Percentiles rank a stretch among this genome's conserved stretches.
phyloP scores from a whole-genome alignment of 441 rosid species.

The Oxalis stricta region DNA sequence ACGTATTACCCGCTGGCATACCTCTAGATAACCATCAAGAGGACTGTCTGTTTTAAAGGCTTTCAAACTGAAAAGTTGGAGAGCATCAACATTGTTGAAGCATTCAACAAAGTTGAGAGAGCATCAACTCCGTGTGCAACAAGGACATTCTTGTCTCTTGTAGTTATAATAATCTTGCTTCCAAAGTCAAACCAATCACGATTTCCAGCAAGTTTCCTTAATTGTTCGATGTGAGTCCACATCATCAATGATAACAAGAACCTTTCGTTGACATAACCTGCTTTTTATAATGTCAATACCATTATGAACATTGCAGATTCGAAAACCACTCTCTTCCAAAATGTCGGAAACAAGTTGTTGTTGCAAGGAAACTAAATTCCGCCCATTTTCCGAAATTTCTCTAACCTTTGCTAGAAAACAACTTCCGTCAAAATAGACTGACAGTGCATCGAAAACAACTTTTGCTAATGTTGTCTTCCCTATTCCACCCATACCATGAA shows the following conservation, averaged over 20 bases:
- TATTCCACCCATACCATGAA: too few relatives aligned
- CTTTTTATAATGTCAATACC: not conserved
- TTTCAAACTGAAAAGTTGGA: not conserved
- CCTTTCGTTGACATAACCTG: not conserved
- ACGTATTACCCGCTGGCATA: not conserved
- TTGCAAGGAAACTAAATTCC: too few relatives aligned
- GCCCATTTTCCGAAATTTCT: too few relatives aligned
- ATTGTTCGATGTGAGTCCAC: conserved; percentile 1
- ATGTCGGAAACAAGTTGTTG: too few relatives aligned
- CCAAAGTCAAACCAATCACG: conserved; percentile 13
- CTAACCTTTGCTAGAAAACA: too few relatives aligned
- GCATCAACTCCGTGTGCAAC: not conserved
- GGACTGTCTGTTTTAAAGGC: not conserved
- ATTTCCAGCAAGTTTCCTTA: conserved; percentile 1
- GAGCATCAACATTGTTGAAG: not conserved
- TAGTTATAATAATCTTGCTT: conserved; percentile 13
- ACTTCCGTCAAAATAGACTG: too few relatives aligned
- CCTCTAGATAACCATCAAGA: not conserved
- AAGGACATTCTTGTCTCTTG: conserved; percentile 9
- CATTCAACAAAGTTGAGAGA: not conserved
- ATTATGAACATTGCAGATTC: too few relatives aligned
- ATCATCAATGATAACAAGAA: conserved; percentile 14
- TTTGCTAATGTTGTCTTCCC: too few relatives aligned
- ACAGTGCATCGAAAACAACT: too few relatives aligned
- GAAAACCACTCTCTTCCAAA: too few relatives aligned